Evolutionary conservation across 2,329 filamentous ascomycete species (phyloP).

Genomic region (Fusarium albosuccineum): DNA sequence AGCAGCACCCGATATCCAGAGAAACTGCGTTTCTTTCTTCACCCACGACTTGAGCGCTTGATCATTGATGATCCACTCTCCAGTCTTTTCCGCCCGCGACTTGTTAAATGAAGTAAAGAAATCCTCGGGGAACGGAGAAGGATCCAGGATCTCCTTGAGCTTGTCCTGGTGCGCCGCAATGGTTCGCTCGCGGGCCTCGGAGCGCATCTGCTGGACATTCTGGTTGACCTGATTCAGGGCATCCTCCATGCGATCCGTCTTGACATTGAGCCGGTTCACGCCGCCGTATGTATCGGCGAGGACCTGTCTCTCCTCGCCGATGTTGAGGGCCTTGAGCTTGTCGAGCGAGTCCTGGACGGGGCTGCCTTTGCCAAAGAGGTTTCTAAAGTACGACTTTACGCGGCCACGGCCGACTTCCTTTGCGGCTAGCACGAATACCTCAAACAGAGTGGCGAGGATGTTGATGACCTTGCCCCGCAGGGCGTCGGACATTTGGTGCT

Average conservation of each 20-base stretch:
- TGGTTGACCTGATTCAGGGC: conserved; percentile 53
- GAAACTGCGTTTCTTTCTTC: conserved; percentile 52
- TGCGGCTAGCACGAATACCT: conserved; percentile 59
- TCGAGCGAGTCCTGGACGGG: conserved; percentile 56
- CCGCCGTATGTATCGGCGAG: conserved; percentile 59
- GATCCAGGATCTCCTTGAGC: conserved; percentile 56
- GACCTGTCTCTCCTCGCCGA: conserved; percentile 58
- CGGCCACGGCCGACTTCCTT: conserved; percentile 58
- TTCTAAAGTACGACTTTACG: conserved; percentile 57
- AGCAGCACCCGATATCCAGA: conserved; percentile 60
- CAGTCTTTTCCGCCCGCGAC: conserved; percentile 56
- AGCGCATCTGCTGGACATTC: conserved; percentile 50
- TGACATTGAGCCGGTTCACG: conserved; percentile 52
- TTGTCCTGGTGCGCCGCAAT: conserved; percentile 52
- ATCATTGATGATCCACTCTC: conserved; percentile 61
- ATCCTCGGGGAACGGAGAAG: conserved; percentile 59
- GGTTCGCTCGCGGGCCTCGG: conserved; percentile 52
- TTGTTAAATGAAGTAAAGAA: conserved; percentile 57
- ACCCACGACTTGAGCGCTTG: conserved; percentile 56
- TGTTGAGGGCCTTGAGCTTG: conserved; percentile 56
- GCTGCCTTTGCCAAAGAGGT: conserved; percentile 55
- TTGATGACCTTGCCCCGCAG: conserved; percentile 56
- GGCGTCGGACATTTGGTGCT: conserved; percentile 53
- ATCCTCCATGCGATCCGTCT: conserved; percentile 53
- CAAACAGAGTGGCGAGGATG: conserved; percentile 59